These are phyloP conservation scores for Apiospora sp. DNA, from an alignment of 2,329 filamentous ascomycete genomes.

Conservation along the genomic window DNA sequence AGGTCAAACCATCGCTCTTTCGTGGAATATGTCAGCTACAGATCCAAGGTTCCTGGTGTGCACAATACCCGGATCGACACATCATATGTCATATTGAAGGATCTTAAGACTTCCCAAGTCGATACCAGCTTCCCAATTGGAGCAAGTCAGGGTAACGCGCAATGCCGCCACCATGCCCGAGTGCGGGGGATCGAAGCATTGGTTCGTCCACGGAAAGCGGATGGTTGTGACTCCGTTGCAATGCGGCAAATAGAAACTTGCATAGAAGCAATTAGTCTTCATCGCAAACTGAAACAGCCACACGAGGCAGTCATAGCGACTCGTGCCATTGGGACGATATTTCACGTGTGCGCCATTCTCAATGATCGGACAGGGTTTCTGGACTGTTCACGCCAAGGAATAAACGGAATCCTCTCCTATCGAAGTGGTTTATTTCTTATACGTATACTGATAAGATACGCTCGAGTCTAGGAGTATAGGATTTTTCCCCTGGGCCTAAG, in stretches of 20 bases:
- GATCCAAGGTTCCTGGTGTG: not conserved
- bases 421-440: not conserved
- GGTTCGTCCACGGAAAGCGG: not conserved
- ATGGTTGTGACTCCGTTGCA: not conserved
- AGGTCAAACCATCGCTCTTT: not conserved
- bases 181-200: slow-evolving; percentile 12
- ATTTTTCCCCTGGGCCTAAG: not conserved
- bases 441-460: not conserved
- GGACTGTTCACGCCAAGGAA: not conserved
- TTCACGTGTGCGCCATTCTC: not conserved
- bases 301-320: slow-evolving; percentile 6
- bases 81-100: not conserved
- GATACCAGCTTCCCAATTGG: slow-evolving; percentile 1
- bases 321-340: not conserved
- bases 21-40: not conserved
- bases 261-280: not conserved
- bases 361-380: not conserved
- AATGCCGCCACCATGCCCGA: slow-evolving; percentile 5
- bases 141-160: not conserved
- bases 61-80: slow-evolving; percentile 1
- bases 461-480: not conserved
- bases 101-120: not conserved
- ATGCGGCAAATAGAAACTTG: not conserved
- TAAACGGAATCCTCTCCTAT: not conserved
- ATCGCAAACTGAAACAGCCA: slow-evolving; percentile 12